Conservation (phyloP, 805 yeast genomes). For the Grigorovia yakushimaensis region DNA sequence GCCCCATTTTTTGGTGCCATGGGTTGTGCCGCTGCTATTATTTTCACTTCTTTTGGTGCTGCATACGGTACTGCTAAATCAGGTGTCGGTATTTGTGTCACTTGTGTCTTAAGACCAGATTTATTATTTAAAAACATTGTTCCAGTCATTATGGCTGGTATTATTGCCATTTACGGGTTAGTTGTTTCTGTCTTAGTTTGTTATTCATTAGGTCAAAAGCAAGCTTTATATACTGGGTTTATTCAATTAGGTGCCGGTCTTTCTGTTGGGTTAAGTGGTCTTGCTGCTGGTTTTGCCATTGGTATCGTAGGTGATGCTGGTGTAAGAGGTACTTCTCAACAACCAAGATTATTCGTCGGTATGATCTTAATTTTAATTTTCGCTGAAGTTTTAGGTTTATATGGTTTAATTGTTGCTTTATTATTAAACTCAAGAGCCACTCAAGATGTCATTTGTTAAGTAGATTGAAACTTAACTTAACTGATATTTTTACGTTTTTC, state of each 20-base stretch:
- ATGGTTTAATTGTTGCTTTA: conserved; percentile 96
- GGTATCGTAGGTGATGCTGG: conserved; percentile 99
- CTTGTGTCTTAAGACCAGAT: conserved; percentile 96
- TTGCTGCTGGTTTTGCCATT: conserved; percentile 98
- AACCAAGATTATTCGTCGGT: conserved; percentile 96
- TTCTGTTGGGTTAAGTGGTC: conserved; percentile 92
- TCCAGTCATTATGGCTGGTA: conserved; percentile 99
- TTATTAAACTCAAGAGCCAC: conserved; percentile 96
- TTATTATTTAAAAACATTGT: conserved; percentile 85
- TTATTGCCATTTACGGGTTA: conserved; percentile 95
- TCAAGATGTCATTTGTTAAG: conserved; percentile 77
- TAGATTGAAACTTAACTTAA: neutral
- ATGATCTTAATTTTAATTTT: conserved; percentile 97
- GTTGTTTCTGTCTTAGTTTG: conserved; percentile 94
- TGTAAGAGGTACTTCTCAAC: conserved; percentile 97
- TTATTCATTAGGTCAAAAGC: conserved; percentile 77
- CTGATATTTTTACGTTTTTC: neutral
- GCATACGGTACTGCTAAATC: conserved; percentile 98
- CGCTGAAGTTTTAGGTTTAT: conserved; percentile 97
- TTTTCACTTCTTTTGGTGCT: conserved; percentile 98
- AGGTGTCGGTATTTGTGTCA: conserved; percentile 98
- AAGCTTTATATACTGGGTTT: conserved; percentile 93
- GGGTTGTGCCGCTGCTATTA: conserved; percentile 98
- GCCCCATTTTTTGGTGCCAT: conserved; percentile 97
- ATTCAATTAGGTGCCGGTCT: conserved; percentile 97